A percentile compares a stretch with the other conserved stretches of the same genome.
These are phyloP conservation scores for Vigna radiata DNA, from an alignment of 306 rosid genomes.

Conservation along the genomic window DNA sequence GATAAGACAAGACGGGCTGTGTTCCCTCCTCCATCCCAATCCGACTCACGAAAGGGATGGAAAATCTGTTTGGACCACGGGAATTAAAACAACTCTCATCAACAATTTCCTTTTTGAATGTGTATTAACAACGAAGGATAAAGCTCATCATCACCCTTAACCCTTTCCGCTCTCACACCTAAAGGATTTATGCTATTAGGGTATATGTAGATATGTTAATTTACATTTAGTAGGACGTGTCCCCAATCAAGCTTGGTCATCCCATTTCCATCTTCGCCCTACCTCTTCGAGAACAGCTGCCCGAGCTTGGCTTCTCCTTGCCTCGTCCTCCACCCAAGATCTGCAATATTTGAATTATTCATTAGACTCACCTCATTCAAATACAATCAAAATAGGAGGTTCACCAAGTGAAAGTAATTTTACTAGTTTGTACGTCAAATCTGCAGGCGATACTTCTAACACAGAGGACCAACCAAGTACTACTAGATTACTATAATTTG, in stretches of 20 bases:
- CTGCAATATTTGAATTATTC: conserved; percentile 58
- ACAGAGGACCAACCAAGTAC: conserved; percentile 20
- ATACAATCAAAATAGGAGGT: conserved; percentile 28
- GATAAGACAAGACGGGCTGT: background rate
- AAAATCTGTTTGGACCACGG: conserved; percentile 4
- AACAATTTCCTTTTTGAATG: conserved; percentile 12
- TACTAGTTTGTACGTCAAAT: conserved; percentile 4
- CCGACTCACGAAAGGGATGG: background rate
- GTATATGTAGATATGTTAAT: conserved; percentile 30
- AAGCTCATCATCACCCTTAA: conserved; percentile 17
- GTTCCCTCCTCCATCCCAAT: conserved; percentile 4
- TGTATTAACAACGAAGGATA: background rate
- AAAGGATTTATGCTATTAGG: conserved; percentile 14
- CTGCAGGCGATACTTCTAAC: background rate
- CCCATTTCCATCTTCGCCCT: conserved; percentile 93
- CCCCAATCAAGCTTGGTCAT: conserved; percentile 57
- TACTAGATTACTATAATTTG: background rate
- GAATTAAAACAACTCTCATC: background rate
- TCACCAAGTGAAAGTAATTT: background rate
- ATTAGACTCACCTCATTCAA: conserved; percentile 40
- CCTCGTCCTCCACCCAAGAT: conserved; percentile 99
- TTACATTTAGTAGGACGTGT: conserved; percentile 27
- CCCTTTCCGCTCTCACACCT: conserved; percentile 23
- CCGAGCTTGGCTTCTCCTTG: conserved; percentile 80
- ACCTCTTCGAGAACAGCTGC: conserved; percentile 93